phyloP scores from a whole-genome alignment of 805 yeast genomes.

The Ogataea nakhonphanomensis region DNA sequence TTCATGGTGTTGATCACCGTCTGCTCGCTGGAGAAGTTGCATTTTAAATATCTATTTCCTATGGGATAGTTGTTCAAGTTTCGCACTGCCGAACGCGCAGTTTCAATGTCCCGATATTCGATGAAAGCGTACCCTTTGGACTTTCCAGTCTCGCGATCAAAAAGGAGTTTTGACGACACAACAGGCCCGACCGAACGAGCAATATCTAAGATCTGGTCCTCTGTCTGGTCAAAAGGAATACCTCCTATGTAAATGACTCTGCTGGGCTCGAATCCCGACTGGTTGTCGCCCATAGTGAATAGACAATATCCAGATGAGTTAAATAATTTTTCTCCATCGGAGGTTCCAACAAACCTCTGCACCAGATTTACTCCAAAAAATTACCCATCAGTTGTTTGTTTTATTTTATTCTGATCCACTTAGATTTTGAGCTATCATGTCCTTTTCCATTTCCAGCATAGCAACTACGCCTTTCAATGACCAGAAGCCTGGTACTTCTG shows the following conservation, averaged over 20 bases:
- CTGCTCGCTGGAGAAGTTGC: constrained; percentile 66
- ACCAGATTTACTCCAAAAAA: no score
- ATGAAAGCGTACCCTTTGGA: constrained; percentile 90
- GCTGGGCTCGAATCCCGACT: constrained; percentile 26
- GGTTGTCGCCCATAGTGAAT: constrained; percentile 5
- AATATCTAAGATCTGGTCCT: constrained; percentile 81
- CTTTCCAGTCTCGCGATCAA: constrained; percentile 85
- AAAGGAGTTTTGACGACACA: constrained; percentile 64
- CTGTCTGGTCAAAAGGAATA: constrained; percentile 91
- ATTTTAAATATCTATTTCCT: constrained; percentile 68
- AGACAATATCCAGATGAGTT: no score
- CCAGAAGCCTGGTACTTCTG: constrained; percentile 98
- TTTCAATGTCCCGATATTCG: constrained; percentile 75
- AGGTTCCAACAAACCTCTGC: no score
- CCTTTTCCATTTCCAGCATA: constrained; percentile 30
- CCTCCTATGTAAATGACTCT: constrained; percentile 73
- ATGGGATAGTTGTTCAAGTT: constrained; percentile 76
- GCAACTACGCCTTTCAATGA: constrained; percentile 76
- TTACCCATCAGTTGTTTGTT: background rate
- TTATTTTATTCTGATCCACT: background rate
- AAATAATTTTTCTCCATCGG: no score
- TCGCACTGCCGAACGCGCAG: constrained; percentile 88
- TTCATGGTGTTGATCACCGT: constrained; percentile 24
- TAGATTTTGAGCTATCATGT: constrained; percentile 9
- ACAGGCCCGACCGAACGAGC: constrained; percentile 91